Evolutionary conservation across 2,329 filamentous ascomycete species (phyloP), one percentile per base, ranked within the genome.

Genomic region (Xylariomycetidae sp.): DNA sequence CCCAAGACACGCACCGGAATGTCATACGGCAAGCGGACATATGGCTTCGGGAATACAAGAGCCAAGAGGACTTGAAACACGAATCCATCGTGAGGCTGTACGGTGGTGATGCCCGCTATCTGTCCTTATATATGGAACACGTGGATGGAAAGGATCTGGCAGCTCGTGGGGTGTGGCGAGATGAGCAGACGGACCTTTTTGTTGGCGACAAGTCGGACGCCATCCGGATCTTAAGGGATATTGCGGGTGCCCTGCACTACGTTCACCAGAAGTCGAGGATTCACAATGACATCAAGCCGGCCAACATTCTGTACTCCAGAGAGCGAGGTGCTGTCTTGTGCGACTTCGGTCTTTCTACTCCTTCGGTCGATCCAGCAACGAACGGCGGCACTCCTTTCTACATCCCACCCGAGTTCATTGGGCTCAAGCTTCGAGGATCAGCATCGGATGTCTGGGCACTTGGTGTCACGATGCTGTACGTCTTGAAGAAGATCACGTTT

Each of bases 211-310:
- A 64, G 6, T 51, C 56, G 5, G 73, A 78, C 37, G 72, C 70
- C 6, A 31, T 60, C 33, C 66, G 68, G 13, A 76, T 78, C 30
- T 48, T 78, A 19, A 62, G 60, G 18, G 72, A 77, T 48, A 74
- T 75, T 32, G 56, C 68, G 14, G 60, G 65, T 39, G 74, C 72
- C 2, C 57, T 79, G 26, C 59, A 67, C 49, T 77, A 77, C 50
- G 62, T 79, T 20, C 74, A 79, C 52, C 58, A 59, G 30, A 65
- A 67, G 35, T 61, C 62, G 34, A 58, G 72, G 15, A 68, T 76
- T 10, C 74, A 79, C 55, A 79, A 78, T 54, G 74, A 79, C 51
- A 74, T 78, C 54, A 78, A 78, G 52, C 74, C 74, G 2, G 70
- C 67, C 43, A 79, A 78, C 40, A 76, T 78, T 34, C 58, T 79